Percentiles rank a stretch among this genome's conserved stretches.
Conservation (phyloP, 179 eudicot species). For the Heliamphora pulchella region DNA sequence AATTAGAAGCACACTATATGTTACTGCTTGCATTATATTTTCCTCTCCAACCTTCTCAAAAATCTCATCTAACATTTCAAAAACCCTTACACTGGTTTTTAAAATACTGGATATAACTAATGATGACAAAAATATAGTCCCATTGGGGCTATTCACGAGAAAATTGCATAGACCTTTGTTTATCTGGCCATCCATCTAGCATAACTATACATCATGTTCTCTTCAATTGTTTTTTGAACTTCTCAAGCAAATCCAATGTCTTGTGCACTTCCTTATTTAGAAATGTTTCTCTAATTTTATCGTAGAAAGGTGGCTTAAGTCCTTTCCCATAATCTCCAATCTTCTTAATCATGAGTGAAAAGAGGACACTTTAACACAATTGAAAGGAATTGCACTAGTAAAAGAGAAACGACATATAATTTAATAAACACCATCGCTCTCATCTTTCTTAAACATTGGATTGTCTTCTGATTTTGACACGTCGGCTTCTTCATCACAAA, state of each 20-base stretch:
- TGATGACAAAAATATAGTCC: conserved; percentile 13
- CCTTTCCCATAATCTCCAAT: not conserved
- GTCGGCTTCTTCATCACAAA: not conserved
- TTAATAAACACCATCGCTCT: not conserved
- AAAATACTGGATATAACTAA: conserved; percentile 21
- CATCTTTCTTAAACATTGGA: not conserved
- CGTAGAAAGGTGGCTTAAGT: not conserved
- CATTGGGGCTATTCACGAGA: conserved; percentile 15
- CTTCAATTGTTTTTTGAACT: conserved; percentile 11
- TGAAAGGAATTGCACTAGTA: not conserved
- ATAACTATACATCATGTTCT: conserved; percentile 8
- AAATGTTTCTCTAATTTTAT: not conserved
- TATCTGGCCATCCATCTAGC: not conserved
- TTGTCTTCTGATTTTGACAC: not conserved
- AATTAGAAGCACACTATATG: conserved; percentile 18
- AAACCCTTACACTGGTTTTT: not conserved
- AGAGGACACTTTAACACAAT: not conserved
- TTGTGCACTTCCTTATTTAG: not conserved
- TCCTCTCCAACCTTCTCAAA: conserved; percentile 15
- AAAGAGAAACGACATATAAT: not conserved
- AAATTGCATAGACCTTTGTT: conserved; percentile 15
- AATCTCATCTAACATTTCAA: too few species aligned
- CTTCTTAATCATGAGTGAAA: too few species aligned
- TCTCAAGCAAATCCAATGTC: not conserved
- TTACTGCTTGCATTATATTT: conserved; percentile 25